Base-by-base conservation (phyloP, 2,329 filamentous ascomycete species). In the Diaporthe citri region DNA sequence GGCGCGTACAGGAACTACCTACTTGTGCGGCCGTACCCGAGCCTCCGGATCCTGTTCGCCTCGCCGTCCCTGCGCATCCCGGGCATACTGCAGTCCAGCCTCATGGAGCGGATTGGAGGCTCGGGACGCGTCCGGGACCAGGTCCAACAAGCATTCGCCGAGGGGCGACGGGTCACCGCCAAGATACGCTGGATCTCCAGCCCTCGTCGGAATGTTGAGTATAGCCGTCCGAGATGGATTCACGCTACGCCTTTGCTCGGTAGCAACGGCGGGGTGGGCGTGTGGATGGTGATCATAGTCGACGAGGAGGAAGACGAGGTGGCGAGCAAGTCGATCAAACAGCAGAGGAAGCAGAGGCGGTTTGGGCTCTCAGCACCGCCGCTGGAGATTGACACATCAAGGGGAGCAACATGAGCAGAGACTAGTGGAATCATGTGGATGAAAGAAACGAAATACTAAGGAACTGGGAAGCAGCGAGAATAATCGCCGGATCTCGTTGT, bases 251-350 rank as follows among this genome's bases (percentile, higher is more conserved):
- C 94, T 2, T 83, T 95, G 5, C 83, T 93, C 3, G 93, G 93
- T 2, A 87, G 87, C 52, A 92, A 91, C 76, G 91, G 92, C 1
- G 86, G 89, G 8, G 90, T 95, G 0, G 94, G 94, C 17, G 93
- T 95, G 0, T 95, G 93, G 93, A 94, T 95, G 92, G 87, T 95
- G 6, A 88, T 95, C 0, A 86, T 95, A 20, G 90, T 94, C 4
- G 92, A 95, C 76, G 91, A 92, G 71, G 91, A 93, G 15, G 62
- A 67, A 17, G 62, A 67, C 4, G 62, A 67, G 25, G 46, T 25
- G 22, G 31, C 6, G 31, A 51, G 17, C 5, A 66, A 39, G 62
- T 36, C 62, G 17, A 25, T 15, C 8, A 67, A 36, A 25, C 62
- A 67, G 46, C 62, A 52, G 2, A 20, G 46, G 31, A 67, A 51